Evolutionary conservation across 1,139 yeast genomes (phyloP), one percentile per base, ranked within the genome.

Genomic region (Sugiyamaella sp.): DNA sequence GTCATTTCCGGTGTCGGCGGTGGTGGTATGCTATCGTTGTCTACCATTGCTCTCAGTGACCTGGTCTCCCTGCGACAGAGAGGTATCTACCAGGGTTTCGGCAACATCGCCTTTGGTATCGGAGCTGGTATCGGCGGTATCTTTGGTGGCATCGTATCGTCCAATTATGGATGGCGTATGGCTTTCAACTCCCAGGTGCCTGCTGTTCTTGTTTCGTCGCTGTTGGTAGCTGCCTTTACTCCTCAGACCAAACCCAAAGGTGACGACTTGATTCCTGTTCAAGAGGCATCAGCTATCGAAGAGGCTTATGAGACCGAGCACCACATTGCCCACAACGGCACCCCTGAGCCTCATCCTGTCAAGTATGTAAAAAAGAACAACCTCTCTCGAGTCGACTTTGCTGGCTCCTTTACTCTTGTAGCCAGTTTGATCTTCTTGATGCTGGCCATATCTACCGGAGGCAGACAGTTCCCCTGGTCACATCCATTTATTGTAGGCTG

Each of bases 121-220:
- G 95, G 95, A 3, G 82, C 88, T 4, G 86, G 87, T 1, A 72
- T 80, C 14, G 91, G 93, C 38, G 90, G 90, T 4, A 70, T 82
- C 1, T 66, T 82, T 46, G 89, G 97, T 38, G 95, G 96, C 9
- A 64, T 84, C 38, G 72, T 89, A 29, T 80, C 91, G 20, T 88
- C 84, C 55, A 65, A 70, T n/a, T 76, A 82, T 60, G 96, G 96
- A 32, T 90, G 97, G 97, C 79, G 89, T 65, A 79, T 78, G 65
- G 85, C 85, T 1, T 84, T 84, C 63, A 70, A 75, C 58, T 64
- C 76, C 47, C 89, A 84, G 65, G 79, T 81, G 1, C 97, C 97
- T 0, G 70, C 88, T 33, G 83, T 89, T 2, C 46, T 80, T 2
- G 16, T 71, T 3, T 84, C 86, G 14, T 78, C 79, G 0, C 19